Percentiles rank a stretch among this genome's conserved stretches.
phyloP scores from a whole-genome alignment of 2,329 filamentous ascomycete species.

The Zopfia rhizophila region DNA sequence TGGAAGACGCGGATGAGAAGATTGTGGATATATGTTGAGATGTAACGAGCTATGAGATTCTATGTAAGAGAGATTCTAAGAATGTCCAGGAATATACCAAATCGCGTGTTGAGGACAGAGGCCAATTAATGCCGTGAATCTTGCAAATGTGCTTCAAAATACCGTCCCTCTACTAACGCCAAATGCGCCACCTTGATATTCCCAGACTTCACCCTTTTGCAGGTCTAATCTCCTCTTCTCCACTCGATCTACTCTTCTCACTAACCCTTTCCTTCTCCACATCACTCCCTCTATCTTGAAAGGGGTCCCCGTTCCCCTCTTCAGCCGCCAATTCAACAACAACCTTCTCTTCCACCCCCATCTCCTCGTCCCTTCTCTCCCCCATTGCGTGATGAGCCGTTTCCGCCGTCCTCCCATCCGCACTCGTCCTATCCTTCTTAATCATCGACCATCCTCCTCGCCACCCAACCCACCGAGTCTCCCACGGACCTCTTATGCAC shows the following conservation, averaged over 20 bases:
- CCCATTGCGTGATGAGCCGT: conserved; percentile 18
- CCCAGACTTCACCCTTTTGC: conserved; percentile 27
- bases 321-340: conserved; percentile 43
- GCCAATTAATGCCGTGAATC: too few species aligned
- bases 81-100: too few species aligned
- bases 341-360: conserved; percentile 30
- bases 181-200: too few species aligned
- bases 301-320: conserved; percentile 33
- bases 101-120: too few species aligned
- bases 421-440: conserved; percentile 53
- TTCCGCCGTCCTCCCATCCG: conserved; percentile 51
- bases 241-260: conserved; percentile 15
- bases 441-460: conserved; percentile 64
- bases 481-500: conserved; percentile 64
- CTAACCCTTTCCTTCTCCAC: conserved; percentile 10
- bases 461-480: conserved; percentile 70
- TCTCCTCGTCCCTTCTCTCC: conserved; percentile 31
- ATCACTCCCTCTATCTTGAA: conserved; percentile 17
- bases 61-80: too few species aligned
- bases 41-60: too few species aligned
- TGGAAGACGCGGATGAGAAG: conserved; percentile 42
- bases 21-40: conserved; percentile 42
- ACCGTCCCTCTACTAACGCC: too few species aligned
- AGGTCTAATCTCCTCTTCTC: conserved; percentile 23
- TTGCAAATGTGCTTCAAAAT: background rate